A percentile compares a stretch with the other conserved stretches of the same genome.
Conservation (phyloP, 257 asterid genomes). For the Verbena officinalis region DNA sequence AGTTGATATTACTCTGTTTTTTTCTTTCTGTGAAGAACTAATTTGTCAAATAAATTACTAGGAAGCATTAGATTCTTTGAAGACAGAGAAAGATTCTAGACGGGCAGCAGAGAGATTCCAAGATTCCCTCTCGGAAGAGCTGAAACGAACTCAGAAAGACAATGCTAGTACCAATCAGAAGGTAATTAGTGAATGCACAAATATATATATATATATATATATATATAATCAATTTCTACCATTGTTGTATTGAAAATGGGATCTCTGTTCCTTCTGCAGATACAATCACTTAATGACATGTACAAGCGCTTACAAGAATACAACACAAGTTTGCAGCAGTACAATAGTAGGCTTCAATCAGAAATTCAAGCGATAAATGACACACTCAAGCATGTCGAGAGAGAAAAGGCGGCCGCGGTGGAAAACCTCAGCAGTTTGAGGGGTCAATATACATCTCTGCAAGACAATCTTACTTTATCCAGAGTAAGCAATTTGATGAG, state of each 20-base stretch:
- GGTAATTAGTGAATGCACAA: conserved; percentile 40
- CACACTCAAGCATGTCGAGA: conserved; percentile 74
- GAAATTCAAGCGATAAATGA: conserved; percentile 67
- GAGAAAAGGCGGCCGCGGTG: conserved; percentile 74
- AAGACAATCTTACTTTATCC: conserved; percentile 79
- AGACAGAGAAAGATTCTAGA: conserved; percentile 72
- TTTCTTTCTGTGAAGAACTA: conserved; percentile 12
- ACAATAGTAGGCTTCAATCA: conserved; percentile 70
- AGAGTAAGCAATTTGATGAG: conserved; percentile 45
- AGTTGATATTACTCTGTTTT: not conserved
- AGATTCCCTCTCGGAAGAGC: conserved; percentile 74
- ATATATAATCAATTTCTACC: not conserved
- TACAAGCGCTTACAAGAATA: conserved; percentile 75
- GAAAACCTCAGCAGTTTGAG: conserved; percentile 84
- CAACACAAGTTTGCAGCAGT: conserved; percentile 76
- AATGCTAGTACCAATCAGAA: conserved; percentile 57
- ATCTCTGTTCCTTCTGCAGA: conserved; percentile 44
- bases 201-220: not conserved
- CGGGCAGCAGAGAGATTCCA: conserved; percentile 69
- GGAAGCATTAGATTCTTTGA: conserved; percentile 77
- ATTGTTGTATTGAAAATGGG: conserved; percentile 10
- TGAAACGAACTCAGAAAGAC: conserved; percentile 70
- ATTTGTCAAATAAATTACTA: conserved; percentile 32
- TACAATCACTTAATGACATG: conserved; percentile 64
- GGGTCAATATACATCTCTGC: conserved; percentile 81